Evolutionary conservation across 345 rosid species (phyloP).

Genomic region (Populus tremula): DNA sequence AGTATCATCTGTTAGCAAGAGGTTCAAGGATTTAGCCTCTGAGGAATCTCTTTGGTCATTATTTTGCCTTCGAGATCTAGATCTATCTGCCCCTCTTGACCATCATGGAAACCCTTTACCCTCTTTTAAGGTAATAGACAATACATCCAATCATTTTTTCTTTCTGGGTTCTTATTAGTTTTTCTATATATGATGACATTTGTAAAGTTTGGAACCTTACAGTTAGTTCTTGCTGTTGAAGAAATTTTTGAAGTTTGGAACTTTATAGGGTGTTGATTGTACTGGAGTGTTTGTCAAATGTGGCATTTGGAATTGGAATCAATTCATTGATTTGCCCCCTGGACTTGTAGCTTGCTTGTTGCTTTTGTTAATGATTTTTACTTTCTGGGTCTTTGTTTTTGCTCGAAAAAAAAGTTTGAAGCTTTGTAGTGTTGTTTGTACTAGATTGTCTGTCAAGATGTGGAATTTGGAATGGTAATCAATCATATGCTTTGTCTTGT

Average conservation of each 20-base stretch:
- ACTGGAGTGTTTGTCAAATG: background rate
- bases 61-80: constrained; percentile 56
- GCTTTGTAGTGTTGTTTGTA: background rate
- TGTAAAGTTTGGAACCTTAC: background rate
- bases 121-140: constrained; percentile 61
- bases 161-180: background rate
- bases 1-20: constrained; percentile 56
- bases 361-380: background rate
- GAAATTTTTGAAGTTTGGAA: background rate
- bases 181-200: background rate
- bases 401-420: background rate
- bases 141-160: background rate
- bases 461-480: background rate
- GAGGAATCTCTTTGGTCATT: constrained; percentile 77
- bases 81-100: constrained; percentile 61
- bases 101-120: constrained; percentile 53
- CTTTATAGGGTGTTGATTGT: background rate
- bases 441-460: background rate
- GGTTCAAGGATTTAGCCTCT: constrained; percentile 44
- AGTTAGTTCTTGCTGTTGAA: background rate
- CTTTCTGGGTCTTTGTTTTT: background rate
- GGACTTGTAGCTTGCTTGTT: background rate
- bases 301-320: background rate
- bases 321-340: background rate
- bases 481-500: background rate